Base-by-base conservation (phyloP, 495 filamentous ascomycete genomes). In the Copromyces sp. region DNA sequence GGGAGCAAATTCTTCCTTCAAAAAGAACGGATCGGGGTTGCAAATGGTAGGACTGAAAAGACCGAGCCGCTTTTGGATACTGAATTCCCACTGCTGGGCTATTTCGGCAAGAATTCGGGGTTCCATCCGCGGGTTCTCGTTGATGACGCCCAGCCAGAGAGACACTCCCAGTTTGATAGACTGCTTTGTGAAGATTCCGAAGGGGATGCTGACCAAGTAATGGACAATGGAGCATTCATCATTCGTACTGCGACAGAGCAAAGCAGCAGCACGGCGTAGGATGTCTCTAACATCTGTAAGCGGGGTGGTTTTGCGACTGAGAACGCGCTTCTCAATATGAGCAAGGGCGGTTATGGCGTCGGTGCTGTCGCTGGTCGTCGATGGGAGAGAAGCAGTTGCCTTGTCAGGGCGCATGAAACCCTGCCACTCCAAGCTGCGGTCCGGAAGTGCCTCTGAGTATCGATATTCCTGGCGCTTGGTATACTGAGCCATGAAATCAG, bases 391-490 rank as follows among this genome's bases (percentile, higher is more conserved):
- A 35, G 83, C 83, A 20, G 80, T 73, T 65, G 83, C 79, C 39
- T 83, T 81, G 68, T 85, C 82, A 59, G 86, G 77, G 8, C 84
- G 83, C 80, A 89, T 86, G 71, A 89, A 84, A 44, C 84, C 84
- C 37, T 89, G 75, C 86, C 90, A 87, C 72, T 93, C 90, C 69
- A 83, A 80, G 69, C 87, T 86, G 73, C 89, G 85, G 45, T 89
- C 89, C 12, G 89, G 87, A 47, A 90, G 78, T 12, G 89, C 82
- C 77, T 97, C 93, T 16, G 91, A 87, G 73, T 92, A 92, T 39
- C 92, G 89, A 79, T 98, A 98, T 76, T 94, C 94, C 78, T 98
- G 96, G 9, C 95, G 92, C 32, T 92, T 95, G n/a, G 94, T 98
- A 77, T 98, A 98, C 78, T 98, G 93, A 40, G 94, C 92, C 78